Evolutionary conservation across 768 basidiomycete species (phyloP), one percentile per base, ranked within the genome.

Genomic region (Calocera cornea): DNA sequence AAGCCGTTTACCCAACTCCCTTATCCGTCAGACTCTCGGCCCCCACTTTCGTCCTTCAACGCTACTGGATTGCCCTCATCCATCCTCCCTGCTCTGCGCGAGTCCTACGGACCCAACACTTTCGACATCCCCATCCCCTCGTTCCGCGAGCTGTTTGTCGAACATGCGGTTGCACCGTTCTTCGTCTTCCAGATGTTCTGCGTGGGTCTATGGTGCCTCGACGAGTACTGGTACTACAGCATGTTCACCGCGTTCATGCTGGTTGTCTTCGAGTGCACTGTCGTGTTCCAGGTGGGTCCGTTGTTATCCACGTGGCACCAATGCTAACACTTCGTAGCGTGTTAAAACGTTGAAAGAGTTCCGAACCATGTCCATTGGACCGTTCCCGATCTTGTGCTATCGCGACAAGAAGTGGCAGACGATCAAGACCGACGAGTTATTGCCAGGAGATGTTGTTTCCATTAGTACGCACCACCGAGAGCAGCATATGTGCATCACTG

Each of bases 181-280:
- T 99, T 99, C 77, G 97, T 99, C 31, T 99, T 99, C 78, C 97
- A 99, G 78, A 79, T 98, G 19, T 98, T 99, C 78, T 98, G 97
- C 70, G 97, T 97, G 1, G 93, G 91, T 0, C 80, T 99, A 11
- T 99, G 97, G 97, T 92, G 90, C 75, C 77, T 99, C 72, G 97
- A 99, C 73, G 97, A 98, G 75, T 99, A 98, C 76, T 97, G 94
- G 95, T 97, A 97, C 76, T 99, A 97, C 81, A 78, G 90, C 67
- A 76, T 99, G 41, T 99, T 99, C 79, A 98, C 97, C 1, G 81
- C 95, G 29, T 97, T 99, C 84, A 99, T 99, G 97, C 82, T 99
- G 38, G 79, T 99, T 60, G 89, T 97, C 70, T 99, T 99, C 74
- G 97, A 99, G 78, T 98, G 95, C 78, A 98, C 97, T 1, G 94